Base-by-base conservation (phyloP, 257 asterid species). In the Fraxinus excelsior region DNA sequence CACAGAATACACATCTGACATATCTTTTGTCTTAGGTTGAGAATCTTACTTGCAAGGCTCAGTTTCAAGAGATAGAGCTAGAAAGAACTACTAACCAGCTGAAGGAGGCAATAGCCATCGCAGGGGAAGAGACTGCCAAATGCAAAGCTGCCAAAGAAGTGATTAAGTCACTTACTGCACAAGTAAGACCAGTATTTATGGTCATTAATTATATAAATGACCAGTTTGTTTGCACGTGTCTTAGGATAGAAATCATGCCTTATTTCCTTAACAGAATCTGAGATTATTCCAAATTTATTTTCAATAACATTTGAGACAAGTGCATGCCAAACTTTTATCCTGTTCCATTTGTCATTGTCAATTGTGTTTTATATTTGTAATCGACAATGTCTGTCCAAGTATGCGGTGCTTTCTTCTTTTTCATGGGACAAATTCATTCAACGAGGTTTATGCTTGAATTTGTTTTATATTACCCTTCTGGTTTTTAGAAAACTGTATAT, bases 111-210 rank as follows among this genome's bases (percentile, higher is more conserved):
- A 87, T 88, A 79, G 83, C 89, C 82, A 86, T 89, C 82, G 97
- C 96, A 71, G 96, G 94, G 84, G 98, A 94, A 79, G 98, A 94
- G 91, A 87, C 92, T 81, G 92, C 91, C 25, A 94, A 94, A 85
- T 91, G 97, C 91, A 94, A 94, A 87, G 97, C 97, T 21, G 98
- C 98, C 44, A 93, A 93, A 86, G 98, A 93, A 85, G 98, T 91
- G 76, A 93, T 93, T 79, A 93, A 93, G 86, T 88, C 97, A 66
- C 96, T 93, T 19, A 93, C 98, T 82, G 91, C 97, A 71, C 97
- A 93, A 81, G 98, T 91, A 87, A 83, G 92, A 76, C 65, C 71
- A 70, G 18, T 60, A 73, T 74, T 71, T 76, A 19, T 51, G 62
- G 78, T 68, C 69, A 72, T 75, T 28, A 56, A 18, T 71, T 72